Percentiles rank a stretch among this genome's conserved stretches.
These are phyloP conservation scores for Emmonsia crescens DNA, from an alignment of 2,329 filamentous ascomycete genomes.

Conservation along the genomic window DNA sequence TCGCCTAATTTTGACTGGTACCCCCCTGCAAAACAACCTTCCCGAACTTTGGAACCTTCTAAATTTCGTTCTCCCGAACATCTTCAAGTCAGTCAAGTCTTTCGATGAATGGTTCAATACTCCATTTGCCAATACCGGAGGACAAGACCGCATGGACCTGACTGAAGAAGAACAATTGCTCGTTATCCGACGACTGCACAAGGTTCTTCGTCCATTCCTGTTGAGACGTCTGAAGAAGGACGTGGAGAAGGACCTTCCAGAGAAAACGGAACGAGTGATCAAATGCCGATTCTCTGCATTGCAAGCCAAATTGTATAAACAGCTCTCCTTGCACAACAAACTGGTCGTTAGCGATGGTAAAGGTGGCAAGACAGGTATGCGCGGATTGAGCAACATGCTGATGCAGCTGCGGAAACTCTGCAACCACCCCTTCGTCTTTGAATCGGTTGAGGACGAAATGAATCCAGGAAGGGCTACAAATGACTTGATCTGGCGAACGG, in stretches of 20 bases:
- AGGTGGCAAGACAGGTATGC: conserved; percentile 85
- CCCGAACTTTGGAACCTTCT: conserved; percentile 95
- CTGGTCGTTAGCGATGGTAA: conserved; percentile 91
- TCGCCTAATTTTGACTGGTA: conserved; percentile 93
- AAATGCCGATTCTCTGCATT: conserved; percentile 97
- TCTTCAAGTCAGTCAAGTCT: conserved; percentile 97
- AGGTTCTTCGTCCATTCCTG: conserved; percentile 92
- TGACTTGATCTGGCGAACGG: conserved; percentile 86
- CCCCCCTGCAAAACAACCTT: conserved; percentile 92
- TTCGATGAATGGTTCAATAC: conserved; percentile 99
- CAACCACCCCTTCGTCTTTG: conserved; percentile 98
- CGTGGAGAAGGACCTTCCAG: conserved; percentile 95
- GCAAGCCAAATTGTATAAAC: conserved; percentile 89
- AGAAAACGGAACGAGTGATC: conserved; percentile 98
- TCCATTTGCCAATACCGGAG: conserved; percentile 94
- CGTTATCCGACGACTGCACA: conserved; percentile 95
- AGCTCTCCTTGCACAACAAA: conserved; percentile 92
- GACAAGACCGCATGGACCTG: conserved; percentile 97
- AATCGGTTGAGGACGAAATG: conserved; percentile 96
- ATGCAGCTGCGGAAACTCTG: conserved; percentile 98
- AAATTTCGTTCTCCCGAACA: conserved; percentile 95
- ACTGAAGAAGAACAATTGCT: conserved; percentile 99
- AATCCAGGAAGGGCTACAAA: conserved; percentile 83
- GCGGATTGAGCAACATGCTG: conserved; percentile 97
- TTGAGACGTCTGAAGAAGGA: conserved; percentile 98